phyloP scores from a whole-genome alignment of 768 basidiomycete genomes.

The Rubroboletus satanas region DNA sequence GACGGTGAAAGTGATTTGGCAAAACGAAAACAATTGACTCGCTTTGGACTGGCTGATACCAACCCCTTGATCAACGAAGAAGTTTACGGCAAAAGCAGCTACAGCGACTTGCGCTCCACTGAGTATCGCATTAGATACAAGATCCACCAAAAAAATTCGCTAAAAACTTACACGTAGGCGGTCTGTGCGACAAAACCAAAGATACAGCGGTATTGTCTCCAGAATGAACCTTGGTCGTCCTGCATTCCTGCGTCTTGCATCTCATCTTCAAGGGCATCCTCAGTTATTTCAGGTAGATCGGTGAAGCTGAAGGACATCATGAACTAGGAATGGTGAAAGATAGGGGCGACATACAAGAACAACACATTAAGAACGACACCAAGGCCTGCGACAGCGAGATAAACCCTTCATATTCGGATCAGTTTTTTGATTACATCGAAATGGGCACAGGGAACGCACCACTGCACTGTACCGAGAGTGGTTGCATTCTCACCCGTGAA shows the following conservation, averaged over 20 bases:
- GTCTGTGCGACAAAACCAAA: conserved; percentile 75
- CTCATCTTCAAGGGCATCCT: conserved; percentile 56
- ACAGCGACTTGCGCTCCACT: conserved; percentile 66
- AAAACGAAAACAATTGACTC: conserved; percentile 66
- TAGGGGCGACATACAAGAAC: conserved; percentile 48
- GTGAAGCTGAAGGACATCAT: conserved; percentile 47
- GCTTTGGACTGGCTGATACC: conserved; percentile 50
- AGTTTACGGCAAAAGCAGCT: conserved; percentile 67
- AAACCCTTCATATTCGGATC: conserved; percentile 43
- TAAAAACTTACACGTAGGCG: conserved; percentile 48
- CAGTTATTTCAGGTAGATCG: conserved; percentile 64
- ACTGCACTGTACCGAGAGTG: conserved; percentile 64
- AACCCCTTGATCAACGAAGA: conserved; percentile 58
- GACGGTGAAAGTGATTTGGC: conserved; percentile 64
- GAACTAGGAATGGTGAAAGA: not conserved
- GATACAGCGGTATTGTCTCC: conserved; percentile 65
- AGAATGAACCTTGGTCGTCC: conserved; percentile 51
- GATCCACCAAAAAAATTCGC: not conserved
- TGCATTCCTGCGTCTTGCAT: conserved; percentile 40
- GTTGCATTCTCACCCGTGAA: conserved; percentile 61
- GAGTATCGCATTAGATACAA: not conserved
- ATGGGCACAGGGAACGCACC: conserved; percentile 31
- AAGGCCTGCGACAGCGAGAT: conserved; percentile 60
- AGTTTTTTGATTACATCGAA: not conserved
- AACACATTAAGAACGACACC: conserved; percentile 58